Evolutionary conservation across 2,329 filamentous ascomycete species (phyloP).

Genomic region (Harringtonia lauricola): DNA sequence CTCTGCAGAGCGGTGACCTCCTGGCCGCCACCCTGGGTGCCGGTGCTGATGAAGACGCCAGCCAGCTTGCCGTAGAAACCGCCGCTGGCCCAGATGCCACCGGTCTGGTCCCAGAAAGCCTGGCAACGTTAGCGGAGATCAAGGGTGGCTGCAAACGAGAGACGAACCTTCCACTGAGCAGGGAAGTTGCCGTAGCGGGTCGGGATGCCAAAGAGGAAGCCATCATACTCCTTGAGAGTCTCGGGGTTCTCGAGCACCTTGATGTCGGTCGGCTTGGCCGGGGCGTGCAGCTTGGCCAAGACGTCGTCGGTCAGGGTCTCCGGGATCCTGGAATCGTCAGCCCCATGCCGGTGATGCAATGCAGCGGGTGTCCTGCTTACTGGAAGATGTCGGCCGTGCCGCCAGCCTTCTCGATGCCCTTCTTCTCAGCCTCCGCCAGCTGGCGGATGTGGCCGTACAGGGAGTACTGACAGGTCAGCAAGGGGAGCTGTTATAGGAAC

Average conservation of each 20-base stretch:
- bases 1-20: conserved; percentile 73
- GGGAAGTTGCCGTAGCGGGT: conserved; percentile 97
- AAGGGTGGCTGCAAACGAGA: background rate
- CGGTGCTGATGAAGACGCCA: conserved; percentile 86
- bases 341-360: too few species aligned
- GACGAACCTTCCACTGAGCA: conserved; percentile 69
- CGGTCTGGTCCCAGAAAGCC: conserved; percentile 82
- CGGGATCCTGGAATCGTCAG: conserved; percentile 51
- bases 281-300: conserved; percentile 82
- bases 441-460: conserved; percentile 85
- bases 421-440: conserved; percentile 82
- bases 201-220: conserved; percentile 84
- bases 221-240: conserved; percentile 68
- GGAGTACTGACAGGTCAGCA: conserved; percentile 55
- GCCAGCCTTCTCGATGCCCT: conserved; percentile 79
- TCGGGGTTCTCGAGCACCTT: conserved; percentile 47
- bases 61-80: conserved; percentile 80
- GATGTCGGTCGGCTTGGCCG: conserved; percentile 58
- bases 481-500: background rate
- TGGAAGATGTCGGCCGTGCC: conserved; percentile 75
- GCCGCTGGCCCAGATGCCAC: conserved; percentile 70
- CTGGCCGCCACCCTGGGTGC: conserved; percentile 76
- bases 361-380: conserved; percentile 29
- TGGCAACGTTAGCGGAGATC: conserved; percentile 6
- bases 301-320: conserved; percentile 84